Percentiles rank a stretch among this genome's conserved stretches.
These are phyloP conservation scores for Xenoacremonium recifei DNA, from an alignment of 2,329 filamentous ascomycete genomes.

Conservation along the genomic window DNA sequence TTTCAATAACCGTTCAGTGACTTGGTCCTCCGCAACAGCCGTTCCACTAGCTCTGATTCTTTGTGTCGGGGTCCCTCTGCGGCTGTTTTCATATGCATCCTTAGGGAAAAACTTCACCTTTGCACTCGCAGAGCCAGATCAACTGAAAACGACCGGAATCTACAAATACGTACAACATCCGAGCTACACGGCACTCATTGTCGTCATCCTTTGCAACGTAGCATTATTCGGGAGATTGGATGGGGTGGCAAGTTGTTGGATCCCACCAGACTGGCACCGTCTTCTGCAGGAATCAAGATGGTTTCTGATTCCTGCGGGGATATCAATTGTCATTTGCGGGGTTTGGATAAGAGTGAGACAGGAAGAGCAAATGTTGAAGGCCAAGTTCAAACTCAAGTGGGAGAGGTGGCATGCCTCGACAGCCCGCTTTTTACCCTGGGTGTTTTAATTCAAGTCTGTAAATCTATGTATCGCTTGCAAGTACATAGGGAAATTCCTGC, in stretches of 20 bases:
- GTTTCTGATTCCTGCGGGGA: conserved; percentile 2
- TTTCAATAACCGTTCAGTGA: conserved; percentile 30
- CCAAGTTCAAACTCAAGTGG: conserved; percentile 47
- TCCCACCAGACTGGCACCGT: conserved; percentile 23
- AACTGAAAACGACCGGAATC: conserved; percentile 44
- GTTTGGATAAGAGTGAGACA: conserved; percentile 40
- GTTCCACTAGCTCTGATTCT: conserved; percentile 34
- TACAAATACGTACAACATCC: conserved; percentile 52
- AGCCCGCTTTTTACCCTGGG: conserved; percentile 46
- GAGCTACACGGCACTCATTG: conserved; percentile 45
- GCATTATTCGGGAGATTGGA: conserved; percentile 37
- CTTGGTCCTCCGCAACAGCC: conserved; percentile 35
- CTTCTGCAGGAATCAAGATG: conserved; percentile 2
- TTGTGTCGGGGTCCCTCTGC: conserved; percentile 29
- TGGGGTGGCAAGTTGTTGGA: conserved; percentile 38
- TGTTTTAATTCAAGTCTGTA: too few species aligned
- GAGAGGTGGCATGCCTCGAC: conserved; percentile 46
- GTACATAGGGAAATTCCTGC: too few species aligned
- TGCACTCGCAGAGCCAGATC: conserved; percentile 43
- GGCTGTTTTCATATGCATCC: conserved; percentile 37
- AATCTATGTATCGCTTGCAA: too few species aligned
- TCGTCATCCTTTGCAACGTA: conserved; percentile 32
- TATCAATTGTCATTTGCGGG: conserved; percentile 16
- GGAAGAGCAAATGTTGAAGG: conserved; percentile 50
- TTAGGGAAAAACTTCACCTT: conserved; percentile 56